phyloP scores from a whole-genome alignment of 768 basidiomycete genomes.

The Russula ochroleuca region DNA sequence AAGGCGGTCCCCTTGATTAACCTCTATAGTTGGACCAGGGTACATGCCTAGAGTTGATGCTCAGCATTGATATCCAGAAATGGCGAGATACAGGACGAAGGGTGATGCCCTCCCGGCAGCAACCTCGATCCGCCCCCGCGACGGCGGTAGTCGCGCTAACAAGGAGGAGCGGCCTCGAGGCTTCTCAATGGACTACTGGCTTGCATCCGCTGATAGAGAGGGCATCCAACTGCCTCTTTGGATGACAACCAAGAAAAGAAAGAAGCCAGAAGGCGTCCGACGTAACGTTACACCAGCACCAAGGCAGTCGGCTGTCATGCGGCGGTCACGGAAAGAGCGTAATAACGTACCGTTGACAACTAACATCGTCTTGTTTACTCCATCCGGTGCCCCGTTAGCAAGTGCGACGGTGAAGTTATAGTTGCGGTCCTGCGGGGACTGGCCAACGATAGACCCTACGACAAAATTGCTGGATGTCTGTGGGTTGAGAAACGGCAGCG shows the following conservation, averaged over 20 bases:
- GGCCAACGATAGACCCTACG: constrained; percentile 20
- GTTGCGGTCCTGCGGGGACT: constrained; percentile 39
- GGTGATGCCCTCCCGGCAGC: neutral
- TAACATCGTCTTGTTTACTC: constrained; percentile 40
- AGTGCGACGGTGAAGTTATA: constrained; percentile 43
- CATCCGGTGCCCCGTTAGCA: constrained; percentile 41
- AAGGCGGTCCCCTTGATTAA: constrained; percentile 37
- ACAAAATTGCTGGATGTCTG: constrained; percentile 23
- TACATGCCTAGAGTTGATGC: constrained; percentile 30
- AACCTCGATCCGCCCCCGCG: neutral
- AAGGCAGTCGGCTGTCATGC: neutral
- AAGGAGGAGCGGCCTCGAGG: neutral
- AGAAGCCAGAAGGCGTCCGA: neutral
- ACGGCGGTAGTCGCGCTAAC: neutral
- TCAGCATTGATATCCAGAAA: neutral
- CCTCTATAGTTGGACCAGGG: constrained; percentile 40
- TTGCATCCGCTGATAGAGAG: neutral
- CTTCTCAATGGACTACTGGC: neutral
- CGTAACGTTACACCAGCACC: neutral
- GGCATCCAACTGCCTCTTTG: neutral
- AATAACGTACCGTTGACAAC: constrained; percentile 43
- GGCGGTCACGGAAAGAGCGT: neutral
- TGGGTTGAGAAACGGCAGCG: constrained; percentile 1
- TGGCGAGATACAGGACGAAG: neutral
- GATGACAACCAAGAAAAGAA: neutral